Evolutionary conservation across 495 filamentous ascomycete species (phyloP).

Genomic region (Penicillium lividum): DNA sequence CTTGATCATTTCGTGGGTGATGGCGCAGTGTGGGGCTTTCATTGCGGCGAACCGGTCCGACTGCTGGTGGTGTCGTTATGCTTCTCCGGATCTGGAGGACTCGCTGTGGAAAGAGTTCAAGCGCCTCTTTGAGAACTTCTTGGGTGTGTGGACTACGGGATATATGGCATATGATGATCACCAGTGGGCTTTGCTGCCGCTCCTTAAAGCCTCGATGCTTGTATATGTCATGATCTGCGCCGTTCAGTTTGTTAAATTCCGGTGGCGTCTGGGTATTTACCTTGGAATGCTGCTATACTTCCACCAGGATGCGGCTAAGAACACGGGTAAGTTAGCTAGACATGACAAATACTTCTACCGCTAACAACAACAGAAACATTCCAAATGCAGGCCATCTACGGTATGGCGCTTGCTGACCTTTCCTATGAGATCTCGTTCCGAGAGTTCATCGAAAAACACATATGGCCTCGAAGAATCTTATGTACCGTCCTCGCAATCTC

Average conservation of each 20-base stretch:
- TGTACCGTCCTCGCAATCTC: slow-evolving; percentile 42
- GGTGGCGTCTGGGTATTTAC: slow-evolving; percentile 55
- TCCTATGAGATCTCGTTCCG: slow-evolving; percentile 54
- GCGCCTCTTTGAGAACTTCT: slow-evolving; percentile 52
- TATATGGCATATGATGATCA: slow-evolving; percentile 63
- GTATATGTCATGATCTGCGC: slow-evolving; percentile 59
- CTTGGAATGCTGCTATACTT: slow-evolving; percentile 54
- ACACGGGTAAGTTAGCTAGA: slow-evolving; percentile 27
- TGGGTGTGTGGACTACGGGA: slow-evolving; percentile 59
- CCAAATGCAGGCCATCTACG: slow-evolving; percentile 63
- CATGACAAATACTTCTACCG: neutral
- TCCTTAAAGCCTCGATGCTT: slow-evolving; percentile 62
- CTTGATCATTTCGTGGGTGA: slow-evolving; percentile 56
- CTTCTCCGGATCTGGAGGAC: slow-evolving; percentile 45
- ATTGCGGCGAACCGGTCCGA: slow-evolving; percentile 55
- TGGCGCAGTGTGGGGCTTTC: slow-evolving; percentile 61
- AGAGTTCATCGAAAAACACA: slow-evolving; percentile 49
- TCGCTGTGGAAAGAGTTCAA: slow-evolving; percentile 37
- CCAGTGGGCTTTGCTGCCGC: slow-evolving; percentile 65
- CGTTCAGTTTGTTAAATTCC: slow-evolving; percentile 56
- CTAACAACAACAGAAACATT: slow-evolving; percentile 34
- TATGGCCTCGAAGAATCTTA: slow-evolving; percentile 48
- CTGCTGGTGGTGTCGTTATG: slow-evolving; percentile 61
- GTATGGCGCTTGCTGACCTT: slow-evolving; percentile 63
- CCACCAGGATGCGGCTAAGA: slow-evolving; percentile 42